phyloP scores from a whole-genome alignment of 169 alveolate species.

The Plasmodium sp. region DNA sequence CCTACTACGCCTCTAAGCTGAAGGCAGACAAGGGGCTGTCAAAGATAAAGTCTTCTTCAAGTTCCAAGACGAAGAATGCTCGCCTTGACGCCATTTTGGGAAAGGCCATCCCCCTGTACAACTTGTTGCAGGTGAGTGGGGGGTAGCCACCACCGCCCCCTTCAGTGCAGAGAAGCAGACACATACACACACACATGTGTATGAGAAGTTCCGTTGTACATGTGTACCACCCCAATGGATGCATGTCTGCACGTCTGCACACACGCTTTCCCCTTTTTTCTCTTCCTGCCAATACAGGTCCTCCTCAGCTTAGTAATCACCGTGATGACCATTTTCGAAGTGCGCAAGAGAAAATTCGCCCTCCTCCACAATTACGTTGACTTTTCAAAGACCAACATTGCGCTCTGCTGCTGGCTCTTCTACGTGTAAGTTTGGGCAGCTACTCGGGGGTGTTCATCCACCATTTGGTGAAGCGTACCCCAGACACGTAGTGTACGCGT shows the following conservation, averaged over 20 bases:
- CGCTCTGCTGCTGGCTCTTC: slow-evolving; percentile 52
- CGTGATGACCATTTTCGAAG: slow-evolving; percentile 15
- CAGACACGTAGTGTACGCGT: neutral
- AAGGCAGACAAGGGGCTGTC: neutral
- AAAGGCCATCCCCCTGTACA: slow-evolving; percentile 26
- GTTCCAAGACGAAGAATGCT: neutral
- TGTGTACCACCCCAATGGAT: neutral
- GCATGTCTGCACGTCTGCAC: neutral
- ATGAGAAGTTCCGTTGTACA: neutral
- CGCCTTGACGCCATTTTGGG: neutral
- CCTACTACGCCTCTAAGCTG: neutral
- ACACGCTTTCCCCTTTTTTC: neutral
- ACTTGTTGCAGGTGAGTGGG: slow-evolving; percentile 16
- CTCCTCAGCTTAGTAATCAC: slow-evolving; percentile 22
- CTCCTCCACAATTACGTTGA: slow-evolving; percentile 20
- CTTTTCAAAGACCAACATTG: slow-evolving; percentile 39
- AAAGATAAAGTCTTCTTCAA: slow-evolving; percentile 3
- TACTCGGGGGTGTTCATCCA: neutral
- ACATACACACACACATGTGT: neutral
- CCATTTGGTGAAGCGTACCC: neutral
- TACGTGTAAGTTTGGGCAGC: slow-evolving; percentile 16
- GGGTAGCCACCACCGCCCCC: neutral
- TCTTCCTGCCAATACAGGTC: neutral
- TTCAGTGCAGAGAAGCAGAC: neutral
- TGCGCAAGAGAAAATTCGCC: slow-evolving; percentile 21